Percentiles rank a stretch among this genome's conserved stretches.
These are phyloP conservation scores for Collybia sp. DNA, from an alignment of 768 basidiomycete species.

Conservation along the genomic window DNA sequence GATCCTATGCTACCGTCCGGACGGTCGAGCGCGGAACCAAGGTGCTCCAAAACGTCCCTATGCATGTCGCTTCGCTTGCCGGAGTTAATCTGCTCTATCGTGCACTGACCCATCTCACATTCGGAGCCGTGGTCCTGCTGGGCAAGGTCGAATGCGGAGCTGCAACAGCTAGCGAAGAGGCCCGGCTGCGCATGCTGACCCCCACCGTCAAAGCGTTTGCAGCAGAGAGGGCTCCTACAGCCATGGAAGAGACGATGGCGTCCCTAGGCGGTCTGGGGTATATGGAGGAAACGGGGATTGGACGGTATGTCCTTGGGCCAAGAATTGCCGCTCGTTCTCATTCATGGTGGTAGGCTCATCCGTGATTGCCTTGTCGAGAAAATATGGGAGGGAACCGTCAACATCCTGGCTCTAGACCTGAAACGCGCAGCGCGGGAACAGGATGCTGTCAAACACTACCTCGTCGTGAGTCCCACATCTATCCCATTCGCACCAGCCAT, in stretches of 20 bases:
- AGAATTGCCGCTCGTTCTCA: no score
- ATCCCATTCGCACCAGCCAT: slow-evolving; percentile 12
- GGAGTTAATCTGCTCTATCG: slow-evolving; percentile 58
- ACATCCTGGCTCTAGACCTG: slow-evolving; percentile 66
- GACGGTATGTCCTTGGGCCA: no score
- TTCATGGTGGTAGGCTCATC: no score
- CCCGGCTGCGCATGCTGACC: slow-evolving; percentile 58
- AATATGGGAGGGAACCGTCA: slow-evolving; percentile 78
- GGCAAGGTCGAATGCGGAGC: slow-evolving; percentile 58
- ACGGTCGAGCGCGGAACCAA: slow-evolving; percentile 44
- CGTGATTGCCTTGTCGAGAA: slow-evolving; percentile 72
- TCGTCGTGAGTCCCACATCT: slow-evolving; percentile 39
- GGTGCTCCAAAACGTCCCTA: slow-evolving; percentile 48
- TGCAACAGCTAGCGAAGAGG: slow-evolving; percentile 45
- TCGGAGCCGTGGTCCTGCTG: slow-evolving; percentile 53
- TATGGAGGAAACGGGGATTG: slow-evolving; percentile 79
- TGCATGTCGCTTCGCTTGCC: slow-evolving; percentile 66
- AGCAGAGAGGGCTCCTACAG: no score
- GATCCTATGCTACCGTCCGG: slow-evolving; percentile 58
- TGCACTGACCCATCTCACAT: slow-evolving; percentile 57
- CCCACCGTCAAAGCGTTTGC: slow-evolving; percentile 69
- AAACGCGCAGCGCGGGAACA: slow-evolving; percentile 47
- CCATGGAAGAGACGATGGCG: no score
- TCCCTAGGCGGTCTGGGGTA: slow-evolving; percentile 75
- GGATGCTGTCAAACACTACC: slow-evolving; percentile 38